Percentiles rank a stretch among this genome's conserved stretches.
Conservation (phyloP, 2,329 filamentous ascomycete genomes). For the Fusarium virguliforme region DNA sequence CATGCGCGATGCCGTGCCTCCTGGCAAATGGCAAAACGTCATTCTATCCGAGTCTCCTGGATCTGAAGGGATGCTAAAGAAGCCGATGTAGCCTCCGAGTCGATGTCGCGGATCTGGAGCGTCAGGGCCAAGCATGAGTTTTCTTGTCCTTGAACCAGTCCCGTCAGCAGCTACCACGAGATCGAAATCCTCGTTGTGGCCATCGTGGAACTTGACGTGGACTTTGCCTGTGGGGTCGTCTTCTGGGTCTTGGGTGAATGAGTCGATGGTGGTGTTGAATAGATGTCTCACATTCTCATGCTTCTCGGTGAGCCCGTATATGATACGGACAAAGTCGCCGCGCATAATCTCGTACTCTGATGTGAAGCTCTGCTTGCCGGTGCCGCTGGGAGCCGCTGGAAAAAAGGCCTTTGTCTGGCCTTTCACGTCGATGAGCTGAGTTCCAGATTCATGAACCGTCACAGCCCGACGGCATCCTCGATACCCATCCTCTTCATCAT, state of each 20-base stretch:
- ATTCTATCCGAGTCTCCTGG: constrained; percentile 13
- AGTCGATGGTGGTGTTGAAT: constrained; percentile 11
- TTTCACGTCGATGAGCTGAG: constrained; percentile 2
- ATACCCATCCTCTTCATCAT: constrained; percentile 38
- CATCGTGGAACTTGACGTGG: constrained; percentile 10
- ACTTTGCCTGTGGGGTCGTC: constrained; percentile 6
- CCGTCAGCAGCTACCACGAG: constrained; percentile 27
- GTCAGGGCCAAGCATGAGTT: constrained; percentile 33
- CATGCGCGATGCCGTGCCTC: background rate
- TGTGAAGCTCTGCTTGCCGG: constrained; percentile 5
- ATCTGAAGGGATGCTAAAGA: constrained; percentile 25
- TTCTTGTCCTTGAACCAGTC: constrained; percentile 22
- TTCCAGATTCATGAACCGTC: constrained; percentile 7
- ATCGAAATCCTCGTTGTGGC: constrained; percentile 1
- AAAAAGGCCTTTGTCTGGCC: constrained; percentile 15
- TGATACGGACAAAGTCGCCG: constrained; percentile 4
- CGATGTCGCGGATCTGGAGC: constrained; percentile 31
- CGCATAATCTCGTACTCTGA: constrained; percentile 16
- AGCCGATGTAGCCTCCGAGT: constrained; percentile 39
- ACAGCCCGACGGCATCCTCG: constrained; percentile 13
- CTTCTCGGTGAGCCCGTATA: constrained; percentile 9
- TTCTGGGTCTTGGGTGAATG: constrained; percentile 10
- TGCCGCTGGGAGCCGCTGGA: background rate
- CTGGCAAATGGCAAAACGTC: constrained; percentile 12
- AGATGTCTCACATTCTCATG: constrained; percentile 2